phyloP scores from a whole-genome alignment of 75 land plant species.

The Picea glauca region DNA sequence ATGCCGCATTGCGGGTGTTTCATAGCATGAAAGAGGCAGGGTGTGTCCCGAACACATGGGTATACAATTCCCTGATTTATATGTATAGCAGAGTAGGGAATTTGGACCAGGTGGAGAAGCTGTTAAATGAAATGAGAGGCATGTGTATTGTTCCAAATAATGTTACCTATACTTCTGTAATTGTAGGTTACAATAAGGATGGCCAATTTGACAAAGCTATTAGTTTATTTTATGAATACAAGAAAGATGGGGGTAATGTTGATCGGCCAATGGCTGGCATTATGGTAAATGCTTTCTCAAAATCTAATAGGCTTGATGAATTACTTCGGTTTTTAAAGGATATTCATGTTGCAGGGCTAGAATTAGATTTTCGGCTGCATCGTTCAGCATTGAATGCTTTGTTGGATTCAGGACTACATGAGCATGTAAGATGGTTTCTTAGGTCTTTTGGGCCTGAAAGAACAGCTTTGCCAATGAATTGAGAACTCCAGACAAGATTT shows the following conservation, averaged over 20 bases:
- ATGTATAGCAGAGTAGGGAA: slow-evolving; percentile 62
- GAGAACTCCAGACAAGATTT: background rate
- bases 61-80: slow-evolving; percentile 71
- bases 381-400: slow-evolving; percentile 51
- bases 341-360: slow-evolving; percentile 42
- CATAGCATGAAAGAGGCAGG: slow-evolving; percentile 61
- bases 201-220: slow-evolving; percentile 51
- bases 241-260: slow-evolving; percentile 32
- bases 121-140: slow-evolving; percentile 65
- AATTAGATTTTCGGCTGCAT: slow-evolving; percentile 59
- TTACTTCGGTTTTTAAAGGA: slow-evolving; percentile 55
- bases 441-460: slow-evolving; percentile 22
- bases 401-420: slow-evolving; percentile 58
- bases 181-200: slow-evolving; percentile 50
- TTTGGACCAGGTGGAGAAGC: slow-evolving; percentile 51
- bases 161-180: slow-evolving; percentile 66
- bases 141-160: slow-evolving; percentile 46
- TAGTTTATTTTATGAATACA: slow-evolving; percentile 36
- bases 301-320: slow-evolving; percentile 35
- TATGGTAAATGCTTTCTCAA: slow-evolving; percentile 70
- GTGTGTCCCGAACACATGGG: slow-evolving; percentile 57
- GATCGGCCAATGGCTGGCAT: slow-evolving; percentile 64
- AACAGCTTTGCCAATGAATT: slow-evolving; percentile 6
- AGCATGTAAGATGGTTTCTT: slow-evolving; percentile 24
- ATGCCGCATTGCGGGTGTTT: slow-evolving; percentile 59